Base-by-base conservation (phyloP, 805 yeast species). In the Candida verbasci region DNA sequence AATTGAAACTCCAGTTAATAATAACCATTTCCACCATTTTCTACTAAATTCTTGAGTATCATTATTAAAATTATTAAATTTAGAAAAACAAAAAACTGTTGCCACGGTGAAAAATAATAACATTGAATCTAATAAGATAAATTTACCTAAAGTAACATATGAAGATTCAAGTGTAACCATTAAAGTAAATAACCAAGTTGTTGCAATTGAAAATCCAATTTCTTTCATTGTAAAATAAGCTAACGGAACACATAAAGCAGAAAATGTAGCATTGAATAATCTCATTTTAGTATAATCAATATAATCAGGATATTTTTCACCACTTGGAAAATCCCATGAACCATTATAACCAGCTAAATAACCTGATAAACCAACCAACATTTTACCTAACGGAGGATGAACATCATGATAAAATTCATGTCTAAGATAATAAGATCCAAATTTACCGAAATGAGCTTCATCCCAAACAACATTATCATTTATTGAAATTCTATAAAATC, bases 1-100 rank as follows among this genome's bases (percentile, higher is more conserved):
- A 51, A 93, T 78, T 31, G 78, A 69, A 35, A 87, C 64, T 46
- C 99, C 99, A 7, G 95, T 84, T 40, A 84, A 63, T 17, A 82
- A 49, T 35, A 93, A 62, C 96, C 97, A 91, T 56, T 78, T 79
- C 95, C 95, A 93, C 97, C 98, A 91, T 53, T 77, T 74, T 52
- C 80, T 68, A 9, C 84, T 55, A 54, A 89, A 86, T 27, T 70
- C 70, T 12, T 43, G 39, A 9, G 40, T 29, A 28, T 69, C 60
- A 39, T 50, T 59, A 55, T 76, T 76, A 51, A 73, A 66, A 48
- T 72, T 77, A 62, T 86, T 82, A 65, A 86, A 81, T 61, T 83
- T 72, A 35, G 78, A 72, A 55, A 89, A 76, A 46, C 84, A 74
- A 55, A 73, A 81, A 40, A 86, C 71, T 6, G 96, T 82, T n/a